Conservation (phyloP, 768 basidiomycete genomes). For the Mycena sanguinolenta region DNA sequence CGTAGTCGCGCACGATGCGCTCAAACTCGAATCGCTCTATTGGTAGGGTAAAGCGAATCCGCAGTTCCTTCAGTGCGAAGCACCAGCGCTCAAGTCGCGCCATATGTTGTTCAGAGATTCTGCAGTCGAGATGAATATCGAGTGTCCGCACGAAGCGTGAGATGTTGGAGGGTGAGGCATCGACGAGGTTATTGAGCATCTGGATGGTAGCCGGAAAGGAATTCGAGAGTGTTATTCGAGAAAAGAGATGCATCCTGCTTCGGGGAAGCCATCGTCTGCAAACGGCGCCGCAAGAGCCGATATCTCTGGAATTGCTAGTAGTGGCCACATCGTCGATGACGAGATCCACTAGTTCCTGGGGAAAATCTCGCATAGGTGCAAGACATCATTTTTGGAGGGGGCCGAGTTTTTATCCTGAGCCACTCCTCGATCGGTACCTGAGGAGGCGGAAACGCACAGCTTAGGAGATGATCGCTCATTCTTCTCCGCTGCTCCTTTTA, state of each 20-base stretch:
- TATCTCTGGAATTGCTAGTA: background rate
- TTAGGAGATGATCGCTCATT: no score
- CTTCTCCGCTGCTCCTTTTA: no score
- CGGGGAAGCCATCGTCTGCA: conserved; percentile 20
- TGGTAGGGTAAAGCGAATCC: background rate
- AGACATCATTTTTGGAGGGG: no score
- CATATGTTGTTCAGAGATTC: background rate
- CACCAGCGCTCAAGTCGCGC: background rate
- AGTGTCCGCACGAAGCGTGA: background rate
- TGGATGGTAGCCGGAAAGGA: background rate
- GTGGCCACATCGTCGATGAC: conserved; percentile 3
- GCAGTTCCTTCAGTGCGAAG: background rate
- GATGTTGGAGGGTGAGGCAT: background rate
- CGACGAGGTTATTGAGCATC: conserved; percentile 1
- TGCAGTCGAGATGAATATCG: background rate
- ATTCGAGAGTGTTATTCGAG: background rate
- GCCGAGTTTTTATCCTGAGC: no score
- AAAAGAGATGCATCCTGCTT: conserved; percentile 9
- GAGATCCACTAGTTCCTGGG: conserved; percentile 17
- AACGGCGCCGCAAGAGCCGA: conserved; percentile 2
- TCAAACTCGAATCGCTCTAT: no score
- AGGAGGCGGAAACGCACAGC: no score
- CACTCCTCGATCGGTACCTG: no score
- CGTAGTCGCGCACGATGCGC: background rate
- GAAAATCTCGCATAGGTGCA: background rate